phyloP scores from a whole-genome alignment of 2,329 filamentous ascomycete genomes.

The Calonectria pauciramosa region DNA sequence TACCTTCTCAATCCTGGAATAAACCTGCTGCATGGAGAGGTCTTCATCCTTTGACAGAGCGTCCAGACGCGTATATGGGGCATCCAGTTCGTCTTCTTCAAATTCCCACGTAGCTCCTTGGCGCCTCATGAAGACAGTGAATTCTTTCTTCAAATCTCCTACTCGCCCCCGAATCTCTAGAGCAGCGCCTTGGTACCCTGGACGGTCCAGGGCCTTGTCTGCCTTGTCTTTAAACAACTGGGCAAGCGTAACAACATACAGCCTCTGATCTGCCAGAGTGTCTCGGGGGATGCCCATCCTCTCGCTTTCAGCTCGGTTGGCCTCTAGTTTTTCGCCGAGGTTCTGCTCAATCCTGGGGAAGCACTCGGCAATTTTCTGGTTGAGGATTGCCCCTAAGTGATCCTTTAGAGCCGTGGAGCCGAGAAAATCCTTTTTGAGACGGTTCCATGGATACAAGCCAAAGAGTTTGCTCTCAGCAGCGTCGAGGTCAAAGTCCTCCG shows the following conservation, averaged over 20 bases:
- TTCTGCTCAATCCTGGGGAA: slow-evolving; percentile 47
- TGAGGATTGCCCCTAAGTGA: slow-evolving; percentile 48
- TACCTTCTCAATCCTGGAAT: slow-evolving; percentile 8
- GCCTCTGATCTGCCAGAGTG: slow-evolving; percentile 36
- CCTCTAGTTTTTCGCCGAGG: slow-evolving; percentile 38
- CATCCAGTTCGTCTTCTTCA: slow-evolving; percentile 35
- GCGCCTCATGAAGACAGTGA: slow-evolving; percentile 45
- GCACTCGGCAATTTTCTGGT: slow-evolving; percentile 50
- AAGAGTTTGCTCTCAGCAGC: slow-evolving; percentile 48
- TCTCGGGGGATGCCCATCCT: slow-evolving; percentile 46
- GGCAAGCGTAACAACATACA: slow-evolving; percentile 45
- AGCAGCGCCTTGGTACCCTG: slow-evolving; percentile 31
- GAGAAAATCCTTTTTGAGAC: slow-evolving; percentile 40
- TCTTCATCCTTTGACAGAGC: too few relatives aligned
- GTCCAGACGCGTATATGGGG: too few relatives aligned
- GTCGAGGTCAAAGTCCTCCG: slow-evolving; percentile 42
- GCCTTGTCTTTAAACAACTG: slow-evolving; percentile 41
- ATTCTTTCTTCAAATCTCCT: slow-evolving; percentile 35
- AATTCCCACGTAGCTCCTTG: slow-evolving; percentile 47
- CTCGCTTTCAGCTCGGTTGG: slow-evolving; percentile 22
- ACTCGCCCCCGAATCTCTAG: slow-evolving; percentile 46
- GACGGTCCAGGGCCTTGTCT: slow-evolving; percentile 37
- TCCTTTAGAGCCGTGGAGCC: slow-evolving; percentile 48
- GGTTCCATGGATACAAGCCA: slow-evolving; percentile 44
- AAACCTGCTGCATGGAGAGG: too few relatives aligned